Evolutionary conservation across 2,329 filamentous ascomycete species (phyloP).

Genomic region (Monilinia aucupariae): DNA sequence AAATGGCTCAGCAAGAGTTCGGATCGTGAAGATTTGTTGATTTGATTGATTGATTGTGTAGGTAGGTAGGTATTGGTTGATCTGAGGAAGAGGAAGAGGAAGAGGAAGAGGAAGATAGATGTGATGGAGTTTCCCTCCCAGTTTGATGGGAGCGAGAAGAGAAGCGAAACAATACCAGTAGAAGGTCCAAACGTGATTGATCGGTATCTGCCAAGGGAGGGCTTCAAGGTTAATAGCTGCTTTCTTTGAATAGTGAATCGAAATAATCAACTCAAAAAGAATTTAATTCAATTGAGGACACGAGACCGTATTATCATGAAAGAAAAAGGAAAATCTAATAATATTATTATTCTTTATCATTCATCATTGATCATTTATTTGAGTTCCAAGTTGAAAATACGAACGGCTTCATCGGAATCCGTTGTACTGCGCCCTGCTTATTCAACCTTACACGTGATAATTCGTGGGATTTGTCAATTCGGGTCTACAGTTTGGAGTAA

Average conservation of each 20-base stretch:
- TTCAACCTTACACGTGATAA: not conserved
- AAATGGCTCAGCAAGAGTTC: not conserved
- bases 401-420: constrained; percentile 16
- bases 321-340: not conserved
- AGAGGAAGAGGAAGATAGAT: constrained; percentile 3
- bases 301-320: too few relatives aligned
- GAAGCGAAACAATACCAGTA: constrained; percentile 17
- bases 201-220: constrained; percentile 7
- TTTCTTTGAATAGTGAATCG: constrained; percentile 1
- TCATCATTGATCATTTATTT: not conserved
- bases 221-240: constrained; percentile 4
- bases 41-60: not conserved
- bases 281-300: not conserved
- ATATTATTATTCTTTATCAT: not conserved
- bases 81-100: constrained; percentile 1
- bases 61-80: constrained; percentile 2
- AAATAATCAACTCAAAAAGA: not conserved
- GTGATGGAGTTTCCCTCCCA: not conserved
- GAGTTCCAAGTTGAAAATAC: not conserved
- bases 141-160: not conserved
- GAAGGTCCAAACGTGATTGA: constrained; percentile 16
- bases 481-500: too few relatives aligned
- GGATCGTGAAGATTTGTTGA: constrained; percentile 1
- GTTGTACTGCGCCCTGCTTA: not conserved
- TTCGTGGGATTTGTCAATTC: too few relatives aligned